phyloP scores from a whole-genome alignment of 352 stramenopile genomes.

The Pythium rhizo-oryzae region DNA sequence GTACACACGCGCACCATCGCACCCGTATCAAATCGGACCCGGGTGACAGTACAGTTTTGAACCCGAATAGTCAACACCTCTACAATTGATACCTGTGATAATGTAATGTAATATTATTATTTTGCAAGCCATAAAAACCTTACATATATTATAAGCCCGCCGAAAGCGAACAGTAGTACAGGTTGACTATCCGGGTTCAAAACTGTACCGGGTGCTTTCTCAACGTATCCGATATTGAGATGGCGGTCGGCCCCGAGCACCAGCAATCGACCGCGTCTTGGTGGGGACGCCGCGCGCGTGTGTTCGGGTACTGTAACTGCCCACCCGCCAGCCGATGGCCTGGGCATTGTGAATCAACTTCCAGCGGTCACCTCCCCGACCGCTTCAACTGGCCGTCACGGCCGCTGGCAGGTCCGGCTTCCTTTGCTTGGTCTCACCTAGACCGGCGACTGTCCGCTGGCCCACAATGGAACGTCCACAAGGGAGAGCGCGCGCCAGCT shows the following conservation, averaged over 20 bases:
- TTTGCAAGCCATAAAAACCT: no score
- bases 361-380: neutral
- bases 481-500: slow-evolving; percentile 3
- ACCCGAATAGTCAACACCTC: no score
- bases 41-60: no score
- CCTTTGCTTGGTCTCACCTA: neutral
- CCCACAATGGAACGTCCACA: slow-evolving; percentile 4
- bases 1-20: no score
- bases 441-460: neutral
- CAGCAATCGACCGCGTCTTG: neutral
- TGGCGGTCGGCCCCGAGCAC: neutral
- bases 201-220: no score
- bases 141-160: no score
- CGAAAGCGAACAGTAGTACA: no score
- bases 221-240: no score
- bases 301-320: neutral
- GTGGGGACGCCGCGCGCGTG: neutral
- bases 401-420: neutral
- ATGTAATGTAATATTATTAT: no score
- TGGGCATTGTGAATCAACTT: neutral
- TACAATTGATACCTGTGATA: no score
- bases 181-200: no score
- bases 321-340: neutral
- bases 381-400: neutral
- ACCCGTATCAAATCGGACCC: neutral